Evolutionary conservation across 371 early-diverging fungal genomes (phyloP).

Genomic region (Mortierella sp.): DNA sequence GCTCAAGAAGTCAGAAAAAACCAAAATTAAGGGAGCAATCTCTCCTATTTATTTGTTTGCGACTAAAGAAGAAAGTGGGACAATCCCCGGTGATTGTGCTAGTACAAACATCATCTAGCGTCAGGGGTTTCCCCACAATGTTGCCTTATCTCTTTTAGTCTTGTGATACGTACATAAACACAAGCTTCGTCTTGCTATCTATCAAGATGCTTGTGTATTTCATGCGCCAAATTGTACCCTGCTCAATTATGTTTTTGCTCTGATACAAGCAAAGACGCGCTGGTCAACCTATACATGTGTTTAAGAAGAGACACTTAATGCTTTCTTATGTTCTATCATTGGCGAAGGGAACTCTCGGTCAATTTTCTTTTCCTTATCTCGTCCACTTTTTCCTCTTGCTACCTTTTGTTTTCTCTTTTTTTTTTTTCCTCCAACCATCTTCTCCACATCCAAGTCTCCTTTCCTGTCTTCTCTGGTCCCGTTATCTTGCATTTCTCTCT

Average conservation of each 20-base stretch:
- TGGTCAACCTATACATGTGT: conserved; percentile 14
- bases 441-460: conserved; percentile 6
- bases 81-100: background rate
- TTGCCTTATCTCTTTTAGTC: background rate
- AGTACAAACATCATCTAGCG: background rate
- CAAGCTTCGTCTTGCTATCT: conserved; percentile 17
- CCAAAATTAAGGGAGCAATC: background rate
- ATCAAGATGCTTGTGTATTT: background rate
- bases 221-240: conserved; percentile 1
- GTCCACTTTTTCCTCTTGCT: conserved; percentile 13
- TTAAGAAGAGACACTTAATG: background rate
- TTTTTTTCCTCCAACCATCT: conserved; percentile 4
- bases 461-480: conserved; percentile 2
- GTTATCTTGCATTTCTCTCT: conserved; percentile 37
- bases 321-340: no score
- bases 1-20: background rate
- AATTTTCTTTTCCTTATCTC: background rate
- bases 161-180: conserved; percentile 11
- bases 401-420: conserved; percentile 12
- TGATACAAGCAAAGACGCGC: background rate
- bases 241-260: background rate
- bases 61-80: background rate
- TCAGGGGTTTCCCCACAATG: background rate
- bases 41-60: conserved; percentile 9
- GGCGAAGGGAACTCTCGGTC: background rate